phyloP scores from a whole-genome alignment of 2,329 filamentous ascomycete species.

The Bipolaris oryzae region DNA sequence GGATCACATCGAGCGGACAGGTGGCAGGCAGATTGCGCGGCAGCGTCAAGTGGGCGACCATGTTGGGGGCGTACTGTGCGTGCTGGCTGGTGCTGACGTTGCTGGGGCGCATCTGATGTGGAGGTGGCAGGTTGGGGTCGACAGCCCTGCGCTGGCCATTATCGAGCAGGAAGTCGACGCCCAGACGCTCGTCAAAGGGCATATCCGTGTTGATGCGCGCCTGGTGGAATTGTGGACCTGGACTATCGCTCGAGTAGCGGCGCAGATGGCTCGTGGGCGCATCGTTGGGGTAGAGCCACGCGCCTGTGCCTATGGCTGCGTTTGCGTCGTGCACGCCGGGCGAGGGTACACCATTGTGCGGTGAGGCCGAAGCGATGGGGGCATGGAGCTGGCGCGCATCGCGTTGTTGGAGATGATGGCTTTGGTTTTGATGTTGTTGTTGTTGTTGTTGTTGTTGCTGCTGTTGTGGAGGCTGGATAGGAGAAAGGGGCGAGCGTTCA shows the following conservation, averaged over 20 bases:
- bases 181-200: constrained; percentile 65
- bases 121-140: constrained; percentile 52
- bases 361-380: constrained; percentile 20
- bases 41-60: constrained; percentile 45
- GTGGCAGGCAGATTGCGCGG: constrained; percentile 68
- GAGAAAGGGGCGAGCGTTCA: constrained; percentile 54
- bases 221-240: constrained; percentile 50
- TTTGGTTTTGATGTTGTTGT: constrained; percentile 16
- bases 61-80: constrained; percentile 38
- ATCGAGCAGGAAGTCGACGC: constrained; percentile 73
- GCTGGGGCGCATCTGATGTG: constrained; percentile 43
- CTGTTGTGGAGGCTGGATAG: constrained; percentile 27
- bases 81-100: constrained; percentile 31
- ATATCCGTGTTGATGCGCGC: constrained; percentile 43
- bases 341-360: constrained; percentile 36
- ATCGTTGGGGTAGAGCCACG: constrained; percentile 41
- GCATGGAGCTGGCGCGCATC: constrained; percentile 33
- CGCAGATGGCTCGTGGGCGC: constrained; percentile 44
- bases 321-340: constrained; percentile 29
- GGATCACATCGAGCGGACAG: constrained; percentile 77
- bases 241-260: constrained; percentile 44
- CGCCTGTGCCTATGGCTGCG: constrained; percentile 20
- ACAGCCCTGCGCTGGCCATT: constrained; percentile 54
- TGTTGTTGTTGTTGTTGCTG: constrained; percentile 13
- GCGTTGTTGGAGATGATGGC: background rate